phyloP scores from a whole-genome alignment of 1,284 basidiomycete genomes.

The Rhodotorula glutinis region DNA sequence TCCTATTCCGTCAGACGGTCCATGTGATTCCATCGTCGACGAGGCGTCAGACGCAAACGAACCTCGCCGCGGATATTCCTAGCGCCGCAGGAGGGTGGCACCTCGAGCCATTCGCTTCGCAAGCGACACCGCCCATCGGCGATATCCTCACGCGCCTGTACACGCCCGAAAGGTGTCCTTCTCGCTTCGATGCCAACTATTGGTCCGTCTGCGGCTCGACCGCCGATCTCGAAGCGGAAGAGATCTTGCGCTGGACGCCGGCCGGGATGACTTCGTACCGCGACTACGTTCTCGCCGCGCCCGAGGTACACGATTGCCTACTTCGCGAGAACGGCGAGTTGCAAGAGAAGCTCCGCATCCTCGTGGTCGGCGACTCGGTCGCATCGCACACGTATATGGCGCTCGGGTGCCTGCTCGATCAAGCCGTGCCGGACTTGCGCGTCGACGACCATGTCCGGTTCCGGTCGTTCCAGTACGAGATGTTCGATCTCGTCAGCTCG shows the following conservation, averaged over 20 bases:
- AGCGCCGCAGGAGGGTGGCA: background rate
- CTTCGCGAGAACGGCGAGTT: background rate
- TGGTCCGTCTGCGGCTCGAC: conserved; percentile 2
- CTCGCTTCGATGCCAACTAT: conserved; percentile 3
- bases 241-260: conserved; percentile 8
- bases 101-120: background rate
- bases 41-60: no score
- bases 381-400: conserved; percentile 13
- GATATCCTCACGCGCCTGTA: background rate
- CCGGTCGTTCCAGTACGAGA: conserved; percentile 19
- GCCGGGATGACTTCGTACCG: background rate
- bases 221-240: background rate
- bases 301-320: background rate
- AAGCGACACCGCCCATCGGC: background rate
- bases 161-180: conserved; percentile 11
- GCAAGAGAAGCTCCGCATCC: background rate
- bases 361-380: conserved; percentile 17
- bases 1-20: conserved; percentile 1
- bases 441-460: conserved; percentile 6
- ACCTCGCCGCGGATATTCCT: no score
- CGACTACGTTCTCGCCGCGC: background rate
- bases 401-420: conserved; percentile 12
- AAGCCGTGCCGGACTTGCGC: background rate
- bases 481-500: background rate
- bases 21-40: background rate